Evolutionary conservation across 495 filamentous ascomycete genomes (phyloP).

Genomic region (Penicillium ochrochloron): DNA sequence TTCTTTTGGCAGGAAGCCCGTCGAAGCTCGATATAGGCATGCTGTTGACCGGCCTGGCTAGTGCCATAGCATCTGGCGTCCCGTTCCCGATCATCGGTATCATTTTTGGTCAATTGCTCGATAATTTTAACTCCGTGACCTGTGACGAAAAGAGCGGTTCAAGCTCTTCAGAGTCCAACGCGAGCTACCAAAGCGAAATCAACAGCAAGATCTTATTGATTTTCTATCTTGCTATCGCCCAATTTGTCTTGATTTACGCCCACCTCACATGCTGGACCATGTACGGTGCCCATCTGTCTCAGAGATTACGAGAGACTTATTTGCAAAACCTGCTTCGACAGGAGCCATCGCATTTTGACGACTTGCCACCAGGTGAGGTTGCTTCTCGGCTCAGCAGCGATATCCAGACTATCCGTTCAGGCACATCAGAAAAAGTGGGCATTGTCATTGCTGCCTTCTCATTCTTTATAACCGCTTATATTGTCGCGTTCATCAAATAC

Average conservation of each 20-base stretch:
- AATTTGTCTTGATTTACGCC: slow-evolving; percentile 63
- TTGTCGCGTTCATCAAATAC: slow-evolving; percentile 67
- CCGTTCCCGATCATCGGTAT: slow-evolving; percentile 72
- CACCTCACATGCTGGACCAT: slow-evolving; percentile 62
- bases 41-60: slow-evolving; percentile 47
- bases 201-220: slow-evolving; percentile 63
- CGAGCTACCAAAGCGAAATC: slow-evolving; percentile 47
- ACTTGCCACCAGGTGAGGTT: slow-evolving; percentile 61
- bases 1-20: slow-evolving; percentile 45
- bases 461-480: slow-evolving; percentile 67
- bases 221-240: slow-evolving; percentile 65
- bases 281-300: slow-evolving; percentile 63
- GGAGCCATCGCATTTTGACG: slow-evolving; percentile 65
- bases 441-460: slow-evolving; percentile 60
- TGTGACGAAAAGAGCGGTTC: slow-evolving; percentile 40
- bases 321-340: slow-evolving; percentile 61
- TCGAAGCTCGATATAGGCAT: slow-evolving; percentile 26
- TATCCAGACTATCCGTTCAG: slow-evolving; percentile 62
- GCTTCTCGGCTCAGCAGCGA: slow-evolving; percentile 63
- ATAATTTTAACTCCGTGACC: slow-evolving; percentile 65
- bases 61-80: slow-evolving; percentile 64
- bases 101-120: slow-evolving; percentile 68
- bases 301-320: slow-evolving; percentile 63
- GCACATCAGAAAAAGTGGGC: slow-evolving; percentile 71
- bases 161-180: slow-evolving; percentile 19